These are phyloP conservation scores for Saturnispora bothae DNA, from an alignment of 805 yeast genomes.

Conservation along the genomic window DNA sequence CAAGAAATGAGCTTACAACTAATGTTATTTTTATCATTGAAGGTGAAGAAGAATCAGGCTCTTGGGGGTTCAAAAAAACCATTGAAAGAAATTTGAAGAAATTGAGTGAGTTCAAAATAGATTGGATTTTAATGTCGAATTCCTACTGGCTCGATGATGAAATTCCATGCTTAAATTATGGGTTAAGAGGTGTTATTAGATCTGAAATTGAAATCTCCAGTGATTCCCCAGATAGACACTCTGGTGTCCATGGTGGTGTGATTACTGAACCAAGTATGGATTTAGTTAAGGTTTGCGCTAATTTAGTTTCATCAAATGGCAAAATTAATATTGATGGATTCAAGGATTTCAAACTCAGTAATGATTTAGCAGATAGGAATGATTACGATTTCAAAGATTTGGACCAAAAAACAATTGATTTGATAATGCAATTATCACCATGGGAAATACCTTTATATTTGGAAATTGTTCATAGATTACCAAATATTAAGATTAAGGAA, in stretches of 20 bases:
- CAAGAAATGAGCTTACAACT: conserved; percentile 39
- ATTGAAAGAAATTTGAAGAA: conserved; percentile 32
- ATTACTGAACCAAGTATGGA: conserved; percentile 85
- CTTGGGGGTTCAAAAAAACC: conserved; percentile 69
- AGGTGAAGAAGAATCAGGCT: conserved; percentile 95
- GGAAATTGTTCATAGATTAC: conserved; percentile 39
- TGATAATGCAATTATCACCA: conserved; percentile 19
- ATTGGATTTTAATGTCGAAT: conserved; percentile 83
- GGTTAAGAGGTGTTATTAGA: conserved; percentile 84
- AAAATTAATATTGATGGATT: conserved; percentile 49
- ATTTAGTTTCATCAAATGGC: conserved; percentile 45
- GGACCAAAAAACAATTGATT: neutral
- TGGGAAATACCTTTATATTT: conserved; percentile 54
- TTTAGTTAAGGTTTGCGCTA: conserved; percentile 58
- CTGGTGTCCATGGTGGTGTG: conserved; percentile 95
- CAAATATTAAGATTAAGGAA: conserved; percentile 30
- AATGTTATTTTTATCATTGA: conserved; percentile 81
- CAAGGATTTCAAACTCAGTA: conserved; percentile 1
- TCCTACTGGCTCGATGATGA: conserved; percentile 89
- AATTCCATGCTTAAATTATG: conserved; percentile 88
- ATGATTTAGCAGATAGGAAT: neutral
- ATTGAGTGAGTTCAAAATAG: conserved; percentile 41
- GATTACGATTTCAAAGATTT: conserved; percentile 4
- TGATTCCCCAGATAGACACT: conserved; percentile 80
- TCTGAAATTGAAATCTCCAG: conserved; percentile 61